Evolutionary conservation across 2,329 filamentous ascomycete genomes (phyloP), one percentile per base, ranked within the genome.

Genomic region (Colletotrichum cereale): DNA sequence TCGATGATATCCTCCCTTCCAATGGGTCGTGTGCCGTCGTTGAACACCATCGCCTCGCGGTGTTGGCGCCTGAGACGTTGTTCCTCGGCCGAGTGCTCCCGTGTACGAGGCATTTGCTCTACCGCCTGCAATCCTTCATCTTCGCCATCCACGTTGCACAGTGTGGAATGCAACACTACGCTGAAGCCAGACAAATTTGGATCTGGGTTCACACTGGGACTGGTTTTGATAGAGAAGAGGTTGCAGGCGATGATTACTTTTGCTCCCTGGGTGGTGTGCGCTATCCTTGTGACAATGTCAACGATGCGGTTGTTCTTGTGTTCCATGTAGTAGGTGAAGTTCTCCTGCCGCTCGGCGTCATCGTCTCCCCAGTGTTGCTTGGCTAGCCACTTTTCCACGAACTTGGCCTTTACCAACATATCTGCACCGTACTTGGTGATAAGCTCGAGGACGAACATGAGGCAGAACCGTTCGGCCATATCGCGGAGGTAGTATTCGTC

Each of bases 11-110:
- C 93, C 55, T 90, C 89, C 73, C 90, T 88, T 5, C 88, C 90
- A 55, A 97, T 80, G 1, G 93, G 92, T 40, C 91, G 87, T 29
- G 89, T 93, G n/a, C 93, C 93, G 77, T 97, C 94, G 77, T 95
- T 96, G 67, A 97, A 84, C 26, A 98, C 95, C 89, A 98, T 95
- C 5, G 94, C 95, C 83, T 97, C 94, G 75, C 95, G 88, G 77
- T 96, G 88, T 61, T 93, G 88, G 74, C 95, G 88, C 71, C 94
- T 86, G 72, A 95, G 85, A 64, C 92, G 88, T 76, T 93, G 91
- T 79, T 96, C 93, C 78, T 90, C 90, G 8, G 82, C 84, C 71
- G 85, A 90, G 78, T 89, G 87, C 68, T 89, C 87, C 71, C 85
- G 76, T 2, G 80, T 78, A 44, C 82, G 76, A 14, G 81, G 80